Conservation (phyloP, 2,329 filamentous ascomycete species). For the Verticillium albo-atrum region DNA sequence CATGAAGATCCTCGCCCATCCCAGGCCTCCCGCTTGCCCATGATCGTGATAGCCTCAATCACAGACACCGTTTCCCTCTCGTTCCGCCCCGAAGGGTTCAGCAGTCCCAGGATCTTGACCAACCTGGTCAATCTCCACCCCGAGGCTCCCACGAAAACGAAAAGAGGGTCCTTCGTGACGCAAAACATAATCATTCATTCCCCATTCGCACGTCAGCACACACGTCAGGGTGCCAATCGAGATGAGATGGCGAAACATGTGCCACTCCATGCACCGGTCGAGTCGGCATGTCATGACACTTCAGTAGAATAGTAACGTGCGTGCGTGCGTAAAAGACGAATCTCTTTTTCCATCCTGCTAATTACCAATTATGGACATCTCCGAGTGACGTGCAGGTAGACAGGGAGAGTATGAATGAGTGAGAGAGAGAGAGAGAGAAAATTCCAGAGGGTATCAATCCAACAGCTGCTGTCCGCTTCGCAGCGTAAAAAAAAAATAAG, state of each 20-base stretch:
- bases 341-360: neutral
- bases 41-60: neutral
- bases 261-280: too few relatives aligned
- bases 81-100: neutral
- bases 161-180: too few relatives aligned
- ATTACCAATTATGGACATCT: neutral
- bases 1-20: too few relatives aligned
- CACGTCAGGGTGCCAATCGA: too few relatives aligned
- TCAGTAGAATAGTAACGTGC: too few relatives aligned
- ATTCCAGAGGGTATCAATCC: conserved; percentile 1
- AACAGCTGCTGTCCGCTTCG: neutral
- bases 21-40: neutral
- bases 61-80: neutral
- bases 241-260: too few relatives aligned
- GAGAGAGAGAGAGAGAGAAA: neutral
- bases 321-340: neutral
- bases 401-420: neutral
- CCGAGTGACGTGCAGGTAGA: neutral
- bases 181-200: too few relatives aligned
- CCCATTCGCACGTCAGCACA: too few relatives aligned
- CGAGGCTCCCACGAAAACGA: too few relatives aligned
- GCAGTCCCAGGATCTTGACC: neutral
- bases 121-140: too few relatives aligned
- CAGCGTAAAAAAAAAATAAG: neutral
- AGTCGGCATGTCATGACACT: too few relatives aligned